phyloP scores from a whole-genome alignment of 2,329 filamentous ascomycete species.

The Aspergillus sp. region DNA sequence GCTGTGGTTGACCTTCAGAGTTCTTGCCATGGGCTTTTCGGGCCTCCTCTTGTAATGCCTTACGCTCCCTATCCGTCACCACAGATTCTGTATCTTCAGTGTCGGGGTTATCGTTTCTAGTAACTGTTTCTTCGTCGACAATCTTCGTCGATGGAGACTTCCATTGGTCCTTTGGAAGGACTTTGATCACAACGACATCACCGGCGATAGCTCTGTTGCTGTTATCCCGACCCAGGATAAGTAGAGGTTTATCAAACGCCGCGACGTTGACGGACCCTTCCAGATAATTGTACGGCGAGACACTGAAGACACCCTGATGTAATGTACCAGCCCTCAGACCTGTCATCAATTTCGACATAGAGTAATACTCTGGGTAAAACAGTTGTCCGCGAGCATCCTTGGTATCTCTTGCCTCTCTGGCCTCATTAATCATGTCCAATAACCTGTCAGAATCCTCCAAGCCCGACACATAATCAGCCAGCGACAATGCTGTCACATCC shows the following conservation, averaged over 20 bases:
- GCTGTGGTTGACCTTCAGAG: constrained; percentile 71
- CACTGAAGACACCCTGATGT: constrained; percentile 92
- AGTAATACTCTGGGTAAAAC: constrained; percentile 84
- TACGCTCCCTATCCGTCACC: constrained; percentile 82
- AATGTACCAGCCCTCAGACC: constrained; percentile 80
- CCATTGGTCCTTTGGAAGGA: constrained; percentile 92
- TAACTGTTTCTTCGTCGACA: constrained; percentile 85
- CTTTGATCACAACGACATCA: constrained; percentile 86
- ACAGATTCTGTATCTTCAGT: constrained; percentile 65
- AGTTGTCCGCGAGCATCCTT: constrained; percentile 61
- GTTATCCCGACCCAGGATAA: constrained; percentile 87
- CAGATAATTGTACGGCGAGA: constrained; percentile 96
- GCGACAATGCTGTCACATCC: constrained; percentile 57
- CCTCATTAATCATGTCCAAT: constrained; percentile 86
- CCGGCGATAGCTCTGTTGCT: constrained; percentile 92
- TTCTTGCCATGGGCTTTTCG: constrained; percentile 73
- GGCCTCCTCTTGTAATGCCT: constrained; percentile 83
- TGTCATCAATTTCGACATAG: constrained; percentile 87
- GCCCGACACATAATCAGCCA: constrained; percentile 72
- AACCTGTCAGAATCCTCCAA: constrained; percentile 78
- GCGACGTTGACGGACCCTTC: constrained; percentile 88
- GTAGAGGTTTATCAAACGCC: constrained; percentile 78
- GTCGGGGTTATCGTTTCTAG: constrained; percentile 89
- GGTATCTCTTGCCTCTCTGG: constrained; percentile 59
- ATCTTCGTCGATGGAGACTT: constrained; percentile 93